Evolutionary conservation across 768 basidiomycete species (phyloP).

Genomic region (Amanita rubescens): DNA sequence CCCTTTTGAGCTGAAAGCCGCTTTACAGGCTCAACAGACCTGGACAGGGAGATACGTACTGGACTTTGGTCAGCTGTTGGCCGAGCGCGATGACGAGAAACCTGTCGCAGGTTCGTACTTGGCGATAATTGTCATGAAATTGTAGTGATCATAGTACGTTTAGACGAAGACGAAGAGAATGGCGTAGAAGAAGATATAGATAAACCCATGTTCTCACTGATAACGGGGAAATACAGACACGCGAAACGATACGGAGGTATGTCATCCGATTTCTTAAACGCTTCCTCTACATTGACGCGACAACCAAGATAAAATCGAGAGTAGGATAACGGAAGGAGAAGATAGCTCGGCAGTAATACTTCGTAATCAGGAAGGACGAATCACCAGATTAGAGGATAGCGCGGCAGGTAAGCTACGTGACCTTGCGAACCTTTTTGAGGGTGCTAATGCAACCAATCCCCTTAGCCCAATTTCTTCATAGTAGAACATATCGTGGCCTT

Average conservation of each 20-base stretch:
- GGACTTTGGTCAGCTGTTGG: slow-evolving; percentile 60
- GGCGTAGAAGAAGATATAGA: slow-evolving; percentile 49
- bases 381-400: slow-evolving; percentile 52
- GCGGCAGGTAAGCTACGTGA: slow-evolving; percentile 51
- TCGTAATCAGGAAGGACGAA: slow-evolving; percentile 55
- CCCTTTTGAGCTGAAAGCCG: slow-evolving; percentile 83
- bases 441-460: slow-evolving; percentile 1
- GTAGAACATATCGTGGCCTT: slow-evolving; percentile 72
- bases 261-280: not conserved
- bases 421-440: not conserved
- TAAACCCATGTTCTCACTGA: slow-evolving; percentile 75
- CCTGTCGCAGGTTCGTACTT: not conserved
- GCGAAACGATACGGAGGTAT: slow-evolving; percentile 54
- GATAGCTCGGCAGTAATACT: slow-evolving; percentile 34
- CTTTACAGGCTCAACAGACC: slow-evolving; percentile 57
- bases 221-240: slow-evolving; percentile 81
- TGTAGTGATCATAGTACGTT: not conserved
- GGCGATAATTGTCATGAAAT: not conserved
- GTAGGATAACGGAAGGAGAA: slow-evolving; percentile 1
- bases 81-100: slow-evolving; percentile 15
- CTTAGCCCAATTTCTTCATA: slow-evolving; percentile 63
- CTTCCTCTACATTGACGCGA: not conserved
- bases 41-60: slow-evolving; percentile 80
- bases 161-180: slow-evolving; percentile 8
- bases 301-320: not conserved